These are phyloP conservation scores for Spergularia marina DNA, from an alignment of 148 eudicot genomes.

Conservation along the genomic window DNA sequence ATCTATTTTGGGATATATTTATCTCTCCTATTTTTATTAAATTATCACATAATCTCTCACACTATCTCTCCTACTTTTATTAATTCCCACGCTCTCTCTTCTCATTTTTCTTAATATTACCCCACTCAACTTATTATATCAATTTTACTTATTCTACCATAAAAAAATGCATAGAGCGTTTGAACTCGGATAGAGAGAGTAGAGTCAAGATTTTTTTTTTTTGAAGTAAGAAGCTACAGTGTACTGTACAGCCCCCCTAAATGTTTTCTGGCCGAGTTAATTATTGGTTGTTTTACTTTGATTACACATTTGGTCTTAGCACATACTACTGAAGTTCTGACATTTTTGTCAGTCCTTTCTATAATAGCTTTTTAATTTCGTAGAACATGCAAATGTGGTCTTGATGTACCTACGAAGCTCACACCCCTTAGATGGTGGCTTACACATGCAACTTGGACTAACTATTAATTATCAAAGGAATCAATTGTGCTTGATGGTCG, in stretches of 20 bases:
- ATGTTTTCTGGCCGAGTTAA: not conserved
- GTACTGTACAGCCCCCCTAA: slow-evolving; percentile 15
- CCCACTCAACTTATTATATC: too few relatives aligned
- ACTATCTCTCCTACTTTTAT: too few relatives aligned
- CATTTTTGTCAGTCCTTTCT: slow-evolving; percentile 14
- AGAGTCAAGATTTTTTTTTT: not conserved
- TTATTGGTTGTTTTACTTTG: not conserved
- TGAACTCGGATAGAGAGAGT: too few relatives aligned
- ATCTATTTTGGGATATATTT: too few relatives aligned
- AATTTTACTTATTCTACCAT: too few relatives aligned
- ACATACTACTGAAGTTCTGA: slow-evolving; percentile 29
- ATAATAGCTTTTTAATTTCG: not conserved
- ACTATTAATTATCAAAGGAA: too few relatives aligned
- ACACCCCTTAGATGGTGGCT: slow-evolving; percentile 20
- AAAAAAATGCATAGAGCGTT: too few relatives aligned
- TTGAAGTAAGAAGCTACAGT: too few relatives aligned
- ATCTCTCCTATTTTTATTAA: too few relatives aligned
- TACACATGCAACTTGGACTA: slow-evolving; percentile 16
- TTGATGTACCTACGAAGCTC: slow-evolving; percentile 16
- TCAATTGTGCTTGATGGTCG: slow-evolving; percentile 4
- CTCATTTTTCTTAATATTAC: too few relatives aligned
- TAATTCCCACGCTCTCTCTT: too few relatives aligned
- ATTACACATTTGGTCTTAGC: slow-evolving; percentile 12
- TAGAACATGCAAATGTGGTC: slow-evolving; percentile 18
- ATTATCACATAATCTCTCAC: too few relatives aligned